A percentile compares a stretch with the other conserved stretches of the same genome.
These are phyloP conservation scores for Wickerhamomyces bovis DNA, from an alignment of 805 yeast genomes.

Conservation along the genomic window DNA sequence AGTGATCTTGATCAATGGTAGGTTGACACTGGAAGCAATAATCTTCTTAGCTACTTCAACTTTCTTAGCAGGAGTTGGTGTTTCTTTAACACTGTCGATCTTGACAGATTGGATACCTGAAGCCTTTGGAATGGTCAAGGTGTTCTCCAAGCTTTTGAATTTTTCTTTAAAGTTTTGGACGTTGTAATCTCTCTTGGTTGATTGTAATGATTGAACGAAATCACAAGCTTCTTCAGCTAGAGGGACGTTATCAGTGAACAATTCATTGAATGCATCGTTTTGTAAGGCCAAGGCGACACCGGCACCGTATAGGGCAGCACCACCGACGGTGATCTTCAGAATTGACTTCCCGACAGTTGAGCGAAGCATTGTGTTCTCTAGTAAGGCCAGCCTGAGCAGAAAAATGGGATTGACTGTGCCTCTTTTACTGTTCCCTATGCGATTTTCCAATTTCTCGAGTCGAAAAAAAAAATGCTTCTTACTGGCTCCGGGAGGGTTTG, in stretches of 20 bases:
- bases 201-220: slow-evolving; percentile 35
- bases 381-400: neutral
- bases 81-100: slow-evolving; percentile 22
- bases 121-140: slow-evolving; percentile 31
- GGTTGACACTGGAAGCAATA: slow-evolving; percentile 8
- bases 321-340: slow-evolving; percentile 25
- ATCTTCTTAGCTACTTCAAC: slow-evolving; percentile 12
- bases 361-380: slow-evolving; percentile 18
- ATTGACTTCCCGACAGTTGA: slow-evolving; percentile 28
- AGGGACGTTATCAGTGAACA: slow-evolving; percentile 60
- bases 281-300: slow-evolving; percentile 55
- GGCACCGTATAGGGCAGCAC: slow-evolving; percentile 42
- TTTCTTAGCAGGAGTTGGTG: slow-evolving; percentile 2
- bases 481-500: neutral
- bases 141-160: slow-evolving; percentile 32
- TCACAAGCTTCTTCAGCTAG: slow-evolving; percentile 51
- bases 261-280: slow-evolving; percentile 54
- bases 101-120: slow-evolving; percentile 31
- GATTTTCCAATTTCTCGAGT: neutral
- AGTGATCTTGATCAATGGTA: slow-evolving; percentile 25
- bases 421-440: neutral
- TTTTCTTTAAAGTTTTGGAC: slow-evolving; percentile 32
- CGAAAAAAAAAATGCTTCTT: neutral
- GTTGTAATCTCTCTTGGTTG: slow-evolving; percentile 23
- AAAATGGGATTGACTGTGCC: neutral